phyloP scores from a whole-genome alignment of 257 asterid species.

The Solanum pinnatisectum region DNA sequence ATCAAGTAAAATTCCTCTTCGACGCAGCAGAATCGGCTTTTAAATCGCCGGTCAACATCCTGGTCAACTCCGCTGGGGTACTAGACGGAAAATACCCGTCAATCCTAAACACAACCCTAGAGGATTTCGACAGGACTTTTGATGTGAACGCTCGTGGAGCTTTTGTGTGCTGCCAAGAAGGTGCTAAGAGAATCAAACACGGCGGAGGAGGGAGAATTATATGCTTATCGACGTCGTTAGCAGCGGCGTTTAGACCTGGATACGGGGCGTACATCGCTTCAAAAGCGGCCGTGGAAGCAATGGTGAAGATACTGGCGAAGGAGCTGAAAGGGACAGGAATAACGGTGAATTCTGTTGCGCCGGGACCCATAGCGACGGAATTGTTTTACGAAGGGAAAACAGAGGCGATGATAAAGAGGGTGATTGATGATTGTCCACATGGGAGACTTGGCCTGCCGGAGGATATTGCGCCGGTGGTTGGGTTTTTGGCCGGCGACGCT shows the following conservation, averaged over 20 bases:
- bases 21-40: conserved; percentile 50
- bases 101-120: conserved; percentile 30
- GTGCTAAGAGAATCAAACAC: conserved; percentile 43
- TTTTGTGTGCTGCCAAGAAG: conserved; percentile 46
- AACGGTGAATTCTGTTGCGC: conserved; percentile 58
- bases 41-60: conserved; percentile 34
- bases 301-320: conserved; percentile 60
- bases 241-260: conserved; percentile 40
- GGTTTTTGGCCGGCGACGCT: conserved; percentile 45
- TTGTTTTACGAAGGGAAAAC: conserved; percentile 46
- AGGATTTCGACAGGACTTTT: conserved; percentile 46
- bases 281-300: conserved; percentile 74
- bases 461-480: conserved; percentile 45
- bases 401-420: conserved; percentile 37
- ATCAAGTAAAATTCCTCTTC: conserved; percentile 46
- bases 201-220: conserved; percentile 70
- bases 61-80: conserved; percentile 54
- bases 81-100: conserved; percentile 40
- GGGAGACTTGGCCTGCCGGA: conserved; percentile 50
- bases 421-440: conserved; percentile 36
- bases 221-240: conserved; percentile 38
- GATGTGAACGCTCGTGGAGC: conserved; percentile 53
- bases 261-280: conserved; percentile 55
- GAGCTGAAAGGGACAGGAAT: conserved; percentile 61
- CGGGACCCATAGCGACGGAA: conserved; percentile 57